Percentiles rank a stretch among this genome's conserved stretches.
Evolutionary conservation across 2,329 filamentous ascomycete species (phyloP).

Genomic region (Neurospora crassa): DNA sequence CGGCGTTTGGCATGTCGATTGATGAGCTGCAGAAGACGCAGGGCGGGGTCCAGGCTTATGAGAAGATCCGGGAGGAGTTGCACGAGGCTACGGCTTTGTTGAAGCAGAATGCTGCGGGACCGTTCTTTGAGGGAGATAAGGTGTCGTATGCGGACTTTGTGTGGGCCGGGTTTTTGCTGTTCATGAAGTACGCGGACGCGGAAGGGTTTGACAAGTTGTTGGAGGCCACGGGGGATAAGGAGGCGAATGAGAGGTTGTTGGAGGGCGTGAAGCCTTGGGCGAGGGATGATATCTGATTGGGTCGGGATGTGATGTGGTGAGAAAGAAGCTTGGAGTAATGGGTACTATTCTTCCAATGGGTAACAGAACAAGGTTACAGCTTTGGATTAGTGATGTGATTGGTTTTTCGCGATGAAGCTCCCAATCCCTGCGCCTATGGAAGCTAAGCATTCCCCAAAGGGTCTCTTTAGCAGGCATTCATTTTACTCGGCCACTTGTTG

Average conservation of each 20-base stretch:
- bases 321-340: neutral
- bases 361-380: neutral
- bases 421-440: neutral
- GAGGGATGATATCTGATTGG: constrained; percentile 21
- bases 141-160: constrained; percentile 50
- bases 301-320: neutral
- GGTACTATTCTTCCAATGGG: neutral
- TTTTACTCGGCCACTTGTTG: neutral
- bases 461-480: neutral
- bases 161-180: constrained; percentile 25
- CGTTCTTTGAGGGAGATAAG: constrained; percentile 50
- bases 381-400: neutral
- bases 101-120: constrained; percentile 41
- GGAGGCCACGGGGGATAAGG: constrained; percentile 26
- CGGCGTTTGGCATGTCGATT: constrained; percentile 41
- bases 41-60: constrained; percentile 36
- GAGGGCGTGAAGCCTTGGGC: constrained; percentile 32
- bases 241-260: constrained; percentile 29
- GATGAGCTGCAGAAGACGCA: constrained; percentile 34
- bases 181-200: constrained; percentile 25
- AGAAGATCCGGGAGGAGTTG: constrained; percentile 28
- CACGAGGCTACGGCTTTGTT: constrained; percentile 34
- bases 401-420: neutral
- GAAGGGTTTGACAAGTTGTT: constrained; percentile 27
- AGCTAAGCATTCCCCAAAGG: neutral